Conservation (phyloP, 139 green algal species). For the Chlamydomonas sp. region DNA sequence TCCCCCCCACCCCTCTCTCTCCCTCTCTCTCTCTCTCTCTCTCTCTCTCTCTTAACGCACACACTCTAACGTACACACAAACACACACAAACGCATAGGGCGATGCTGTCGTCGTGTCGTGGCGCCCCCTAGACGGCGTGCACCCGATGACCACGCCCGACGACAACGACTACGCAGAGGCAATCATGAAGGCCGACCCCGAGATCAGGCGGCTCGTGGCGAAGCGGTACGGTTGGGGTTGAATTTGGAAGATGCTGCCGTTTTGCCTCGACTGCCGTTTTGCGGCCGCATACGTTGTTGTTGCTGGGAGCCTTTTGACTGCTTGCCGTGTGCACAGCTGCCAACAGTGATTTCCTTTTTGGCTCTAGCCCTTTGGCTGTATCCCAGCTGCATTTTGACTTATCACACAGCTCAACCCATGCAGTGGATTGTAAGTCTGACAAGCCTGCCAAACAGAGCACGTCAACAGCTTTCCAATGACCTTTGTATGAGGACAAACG, state of each 20-base stretch:
- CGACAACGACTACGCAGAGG: slow-evolving; percentile 61
- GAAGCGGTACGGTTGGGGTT: slow-evolving; percentile 47
- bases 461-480: no score
- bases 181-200: slow-evolving; percentile 40
- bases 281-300: not conserved
- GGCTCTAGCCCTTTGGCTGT: no score
- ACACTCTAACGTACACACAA: no score
- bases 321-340: not conserved
- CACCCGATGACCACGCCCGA: slow-evolving; percentile 61
- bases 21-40: not conserved
- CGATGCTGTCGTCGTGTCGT: not conserved
- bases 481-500: no score
- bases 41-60: no score
- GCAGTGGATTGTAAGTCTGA: no score
- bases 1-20: not conserved
- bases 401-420: no score
- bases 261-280: slow-evolving; percentile 30
- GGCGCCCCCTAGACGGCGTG: slow-evolving; percentile 44
- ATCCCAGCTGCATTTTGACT: no score
- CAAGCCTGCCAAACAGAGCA: no score
- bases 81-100: not conserved
- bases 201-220: slow-evolving; percentile 39
- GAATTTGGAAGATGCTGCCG: slow-evolving; percentile 11
- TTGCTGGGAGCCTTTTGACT: not conserved
- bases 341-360: no score